A percentile compares a stretch with the other conserved stretches of the same genome.
Evolutionary conservation across 345 rosid species (phyloP).

Genomic region (Murraya paniculata): DNA sequence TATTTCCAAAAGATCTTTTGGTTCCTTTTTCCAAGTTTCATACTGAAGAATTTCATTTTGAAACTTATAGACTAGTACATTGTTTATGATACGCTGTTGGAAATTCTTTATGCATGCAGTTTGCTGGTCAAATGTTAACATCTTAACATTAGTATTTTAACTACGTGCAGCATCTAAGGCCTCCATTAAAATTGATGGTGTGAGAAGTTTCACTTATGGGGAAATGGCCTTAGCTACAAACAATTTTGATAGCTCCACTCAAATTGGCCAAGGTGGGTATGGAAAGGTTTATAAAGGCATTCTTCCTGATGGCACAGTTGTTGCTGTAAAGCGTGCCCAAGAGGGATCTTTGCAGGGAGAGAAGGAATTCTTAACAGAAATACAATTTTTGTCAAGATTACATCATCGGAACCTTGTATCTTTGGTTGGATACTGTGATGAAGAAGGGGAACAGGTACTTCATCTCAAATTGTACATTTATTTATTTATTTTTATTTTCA

Average conservation of each 20-base stretch:
- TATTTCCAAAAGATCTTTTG: neutral
- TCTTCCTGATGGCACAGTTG: slow-evolving; percentile 62
- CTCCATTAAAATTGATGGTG: slow-evolving; percentile 69
- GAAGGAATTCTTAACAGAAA: slow-evolving; percentile 89
- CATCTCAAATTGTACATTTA: neutral
- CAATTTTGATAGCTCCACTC: slow-evolving; percentile 54
- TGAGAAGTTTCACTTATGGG: slow-evolving; percentile 63
- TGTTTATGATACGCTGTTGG: neutral
- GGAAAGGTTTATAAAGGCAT: slow-evolving; percentile 90
- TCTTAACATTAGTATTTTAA: slow-evolving; percentile 20
- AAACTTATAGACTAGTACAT: neutral
- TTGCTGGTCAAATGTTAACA: neutral
- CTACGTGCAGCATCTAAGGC: slow-evolving; percentile 48
- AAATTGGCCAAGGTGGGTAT: slow-evolving; percentile 96
- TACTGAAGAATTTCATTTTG: neutral
- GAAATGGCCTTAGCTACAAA: slow-evolving; percentile 71
- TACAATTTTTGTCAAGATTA: slow-evolving; percentile 77
- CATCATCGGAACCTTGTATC: slow-evolving; percentile 96
- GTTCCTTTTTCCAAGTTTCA: neutral
- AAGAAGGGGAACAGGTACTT: slow-evolving; percentile 89
- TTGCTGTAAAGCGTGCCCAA: slow-evolving; percentile 90
- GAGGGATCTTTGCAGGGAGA: slow-evolving; percentile 92
- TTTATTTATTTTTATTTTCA: neutral
- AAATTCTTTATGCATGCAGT: neutral
- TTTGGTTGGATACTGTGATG: slow-evolving; percentile 85